Evolutionary conservation across 352 stramenopile genomes (phyloP), one percentile per base, ranked within the genome.

Genomic region (Pythium volutum): DNA sequence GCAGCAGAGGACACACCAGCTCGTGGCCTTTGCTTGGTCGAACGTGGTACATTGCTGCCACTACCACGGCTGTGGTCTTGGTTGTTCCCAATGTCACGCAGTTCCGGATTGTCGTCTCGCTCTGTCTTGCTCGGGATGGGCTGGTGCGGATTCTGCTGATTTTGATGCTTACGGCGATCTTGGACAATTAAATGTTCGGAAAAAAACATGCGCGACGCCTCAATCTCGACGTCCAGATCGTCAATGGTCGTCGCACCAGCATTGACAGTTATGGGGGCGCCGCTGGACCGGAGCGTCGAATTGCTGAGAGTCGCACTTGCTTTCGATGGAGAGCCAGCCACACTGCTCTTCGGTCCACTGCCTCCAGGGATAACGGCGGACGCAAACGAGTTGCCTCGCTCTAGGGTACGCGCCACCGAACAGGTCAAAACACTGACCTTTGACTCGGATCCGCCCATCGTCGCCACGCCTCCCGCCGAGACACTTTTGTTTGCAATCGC

Each of bases 131-230:
- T 20, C 41, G 45, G 4, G 7, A 12, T 6, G 14, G 16, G 18
- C 22, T 50, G 46, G 10, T 9, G 25, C 25, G 16, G 11, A 10
- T 38, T 10, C 25, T 33, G 22, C 11, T 48, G 29, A 23, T 63
- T 47, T 41, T 69, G 59, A n/a, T 66, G 59, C 43, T 70, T 80
- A 47, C 72, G 78, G 7, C 52, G 42, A 33, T 89, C 78, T 47
- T 87, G 74, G 3, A 76, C 59, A 1, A 87, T 43, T 0, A 98
- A 70, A 34, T 96, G 88, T 23, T 91, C 81, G 2, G 91, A 76
- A 46, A 97, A 98, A 38, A 96, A 86, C 59, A 97, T 72, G 2
- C 93, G 75, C 38, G 79, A 92, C 1, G 87, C 87, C 72, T 95
- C 87, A 16, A 77, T 81, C 54, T 96, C 87, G 14, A 96, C 47